Conservation (phyloP, 2,329 filamentous ascomycete species). For the Fusarium pseudocircinatum region DNA sequence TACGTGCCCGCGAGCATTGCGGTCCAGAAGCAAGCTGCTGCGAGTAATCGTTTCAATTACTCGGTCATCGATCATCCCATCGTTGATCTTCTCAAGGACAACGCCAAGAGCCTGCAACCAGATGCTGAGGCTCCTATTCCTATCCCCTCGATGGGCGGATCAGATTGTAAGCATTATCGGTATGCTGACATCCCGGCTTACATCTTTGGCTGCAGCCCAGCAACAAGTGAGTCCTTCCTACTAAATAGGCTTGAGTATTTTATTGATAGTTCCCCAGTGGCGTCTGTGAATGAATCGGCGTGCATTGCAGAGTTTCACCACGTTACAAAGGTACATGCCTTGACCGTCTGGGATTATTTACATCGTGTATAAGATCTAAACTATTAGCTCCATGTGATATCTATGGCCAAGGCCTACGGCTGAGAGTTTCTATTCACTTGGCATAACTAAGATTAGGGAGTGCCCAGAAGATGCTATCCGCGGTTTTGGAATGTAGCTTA, state of each 20-base stretch:
- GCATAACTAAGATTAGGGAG: fast-evolving
- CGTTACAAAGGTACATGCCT: slow-evolving; percentile 1
- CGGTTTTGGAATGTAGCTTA: neutral
- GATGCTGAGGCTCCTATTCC: neutral
- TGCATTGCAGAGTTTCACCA: neutral
- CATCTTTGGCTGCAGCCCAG: slow-evolving; percentile 1
- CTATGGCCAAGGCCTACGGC: fast-evolving
- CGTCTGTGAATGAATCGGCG: neutral
- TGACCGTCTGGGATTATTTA: slow-evolving; percentile 3
- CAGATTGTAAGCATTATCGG: slow-evolving; percentile 5
- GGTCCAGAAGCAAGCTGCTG: neutral
- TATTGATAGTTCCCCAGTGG: neutral
- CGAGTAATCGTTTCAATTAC: neutral
- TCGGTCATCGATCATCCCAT: neutral
- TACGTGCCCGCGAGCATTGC: neutral
- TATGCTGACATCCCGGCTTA: neutral
- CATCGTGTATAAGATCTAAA: neutral
- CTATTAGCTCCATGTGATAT: neutral
- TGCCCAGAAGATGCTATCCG: neutral
- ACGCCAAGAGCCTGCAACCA: neutral
- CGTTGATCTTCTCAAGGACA: neutral
- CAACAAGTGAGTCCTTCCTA: neutral
- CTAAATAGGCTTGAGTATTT: fast-evolving
- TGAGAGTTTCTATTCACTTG: too few relatives aligned
- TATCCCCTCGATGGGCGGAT: neutral